phyloP scores from a whole-genome alignment of 305 asterid genomes.

The Fraxinus sp. region DNA sequence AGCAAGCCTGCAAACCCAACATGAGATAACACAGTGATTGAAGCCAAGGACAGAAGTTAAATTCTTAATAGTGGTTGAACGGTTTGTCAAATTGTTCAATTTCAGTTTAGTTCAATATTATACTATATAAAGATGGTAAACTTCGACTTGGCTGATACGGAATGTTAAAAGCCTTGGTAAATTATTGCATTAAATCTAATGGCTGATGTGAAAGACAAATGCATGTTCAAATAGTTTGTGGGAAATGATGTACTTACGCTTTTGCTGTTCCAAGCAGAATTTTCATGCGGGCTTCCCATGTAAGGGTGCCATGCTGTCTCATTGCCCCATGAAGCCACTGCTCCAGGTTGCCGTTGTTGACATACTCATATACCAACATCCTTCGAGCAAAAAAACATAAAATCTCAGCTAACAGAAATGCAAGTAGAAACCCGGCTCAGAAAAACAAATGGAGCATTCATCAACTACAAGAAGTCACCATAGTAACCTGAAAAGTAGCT shows the following conservation, averaged over 20 bases:
- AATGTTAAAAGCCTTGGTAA: not conserved
- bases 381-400: slow-evolving; percentile 36
- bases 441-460: not conserved
- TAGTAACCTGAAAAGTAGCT: not conserved
- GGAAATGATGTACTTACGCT: slow-evolving; percentile 62
- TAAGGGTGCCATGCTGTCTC: slow-evolving; percentile 73
- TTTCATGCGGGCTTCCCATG: slow-evolving; percentile 97
- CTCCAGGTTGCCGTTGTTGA: slow-evolving; percentile 88
- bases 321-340: slow-evolving; percentile 99
- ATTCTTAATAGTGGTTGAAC: not conserved
- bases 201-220: not conserved
- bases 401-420: slow-evolving; percentile 15
- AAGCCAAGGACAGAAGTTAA: not conserved
- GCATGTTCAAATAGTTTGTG: not conserved
- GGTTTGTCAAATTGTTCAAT: not conserved
- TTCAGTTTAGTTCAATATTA: not conserved
- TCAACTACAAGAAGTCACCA: not conserved
- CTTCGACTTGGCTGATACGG: not conserved
- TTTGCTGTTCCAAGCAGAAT: slow-evolving; percentile 93
- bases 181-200: not conserved
- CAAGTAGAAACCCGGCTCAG: not conserved
- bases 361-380: slow-evolving; percentile 94
- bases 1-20: slow-evolving; percentile 67
- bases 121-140: not conserved
- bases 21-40: not conserved